A percentile compares a stretch with the other conserved stretches of the same genome.
Evolutionary conservation across 768 basidiomycete genomes (phyloP).

Genomic region (Rhizopogon rudus): DNA sequence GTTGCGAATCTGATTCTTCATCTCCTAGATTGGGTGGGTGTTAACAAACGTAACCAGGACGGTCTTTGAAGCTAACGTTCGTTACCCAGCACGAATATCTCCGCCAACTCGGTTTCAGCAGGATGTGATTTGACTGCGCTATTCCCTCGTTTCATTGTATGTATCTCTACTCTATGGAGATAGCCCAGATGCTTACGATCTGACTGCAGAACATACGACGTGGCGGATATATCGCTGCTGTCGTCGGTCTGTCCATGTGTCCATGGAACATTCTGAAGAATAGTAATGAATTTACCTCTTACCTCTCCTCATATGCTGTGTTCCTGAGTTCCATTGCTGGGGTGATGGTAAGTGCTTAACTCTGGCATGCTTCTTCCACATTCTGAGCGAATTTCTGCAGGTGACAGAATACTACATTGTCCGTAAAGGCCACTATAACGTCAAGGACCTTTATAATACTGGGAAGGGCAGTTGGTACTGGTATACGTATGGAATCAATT

Average conservation of each 20-base stretch:
- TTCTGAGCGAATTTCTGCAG: constrained; percentile 25
- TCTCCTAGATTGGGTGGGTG: constrained; percentile 23
- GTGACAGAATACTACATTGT: constrained; percentile 79
- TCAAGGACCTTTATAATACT: constrained; percentile 64
- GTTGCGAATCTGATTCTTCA: neutral
- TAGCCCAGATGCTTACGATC: neutral
- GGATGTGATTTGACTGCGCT: constrained; percentile 81
- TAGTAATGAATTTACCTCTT: constrained; percentile 74
- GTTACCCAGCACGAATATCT: constrained; percentile 61
- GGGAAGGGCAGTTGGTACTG: constrained; percentile 63
- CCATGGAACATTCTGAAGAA: constrained; percentile 75
- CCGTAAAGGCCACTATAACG: constrained; percentile 61
- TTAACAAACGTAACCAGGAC: constrained; percentile 10
- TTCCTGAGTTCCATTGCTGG: constrained; percentile 80
- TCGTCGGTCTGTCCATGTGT: constrained; percentile 70
- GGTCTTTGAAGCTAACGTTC: constrained; percentile 1
- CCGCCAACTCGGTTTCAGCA: constrained; percentile 79
- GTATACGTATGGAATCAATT: constrained; percentile 72
- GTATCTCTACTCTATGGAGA: constrained; percentile 11
- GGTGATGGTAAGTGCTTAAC: constrained; percentile 53
- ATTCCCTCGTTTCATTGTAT: constrained; percentile 67
- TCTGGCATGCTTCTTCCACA: neutral
- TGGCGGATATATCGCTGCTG: constrained; percentile 79
- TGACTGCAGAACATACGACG: constrained; percentile 66
- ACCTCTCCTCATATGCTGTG: constrained; percentile 78